Percentiles rank a stretch among this genome's conserved stretches.
Evolutionary conservation across 2,329 filamentous ascomycete species (phyloP).

Genomic region (Hypoxylon rubiginosum): DNA sequence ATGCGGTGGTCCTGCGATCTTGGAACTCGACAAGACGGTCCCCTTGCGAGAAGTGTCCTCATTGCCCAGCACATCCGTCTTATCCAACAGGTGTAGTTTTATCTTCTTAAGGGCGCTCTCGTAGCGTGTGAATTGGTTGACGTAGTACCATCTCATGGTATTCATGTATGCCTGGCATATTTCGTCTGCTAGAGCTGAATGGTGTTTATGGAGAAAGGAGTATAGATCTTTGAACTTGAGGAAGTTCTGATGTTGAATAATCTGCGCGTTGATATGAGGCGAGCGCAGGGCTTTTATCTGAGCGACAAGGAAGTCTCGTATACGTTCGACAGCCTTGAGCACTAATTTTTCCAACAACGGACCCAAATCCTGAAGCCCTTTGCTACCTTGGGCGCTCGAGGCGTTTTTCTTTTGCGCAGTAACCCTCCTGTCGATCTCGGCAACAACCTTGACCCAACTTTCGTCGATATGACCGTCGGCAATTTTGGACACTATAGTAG

Average conservation of each 20-base stretch:
- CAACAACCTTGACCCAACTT: constrained; percentile 84
- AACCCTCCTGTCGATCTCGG: constrained; percentile 82
- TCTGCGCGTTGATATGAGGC: constrained; percentile 95
- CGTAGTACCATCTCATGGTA: constrained; percentile 99
- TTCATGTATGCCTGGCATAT: constrained; percentile 95
- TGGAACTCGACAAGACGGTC: constrained; percentile 66
- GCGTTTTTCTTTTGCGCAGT: constrained; percentile 77
- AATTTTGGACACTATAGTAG: constrained; percentile 85
- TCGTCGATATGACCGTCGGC: constrained; percentile 92
- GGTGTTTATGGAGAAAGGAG: constrained; percentile 84
- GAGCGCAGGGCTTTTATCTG: constrained; percentile 95
- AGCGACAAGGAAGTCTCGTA: constrained; percentile 92
- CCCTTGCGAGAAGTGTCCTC: constrained; percentile 79
- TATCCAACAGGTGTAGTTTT: constrained; percentile 85
- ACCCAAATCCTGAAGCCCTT: constrained; percentile 84
- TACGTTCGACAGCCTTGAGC: constrained; percentile 91
- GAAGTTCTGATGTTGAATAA: constrained; percentile 94
- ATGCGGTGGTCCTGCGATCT: constrained; percentile 72
- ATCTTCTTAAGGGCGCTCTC: constrained; percentile 86
- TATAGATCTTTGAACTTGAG: constrained; percentile 90
- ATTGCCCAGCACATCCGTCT: constrained; percentile 83
- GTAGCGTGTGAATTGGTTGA: constrained; percentile 91
- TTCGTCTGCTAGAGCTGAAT: constrained; percentile 86
- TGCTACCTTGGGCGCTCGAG: constrained; percentile 73
- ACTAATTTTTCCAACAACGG: constrained; percentile 88